Evolutionary conservation across 75 land plant genomes (phyloP), one percentile per base, ranked within the genome.

Genomic region (Selaginella moellendorffii): DNA sequence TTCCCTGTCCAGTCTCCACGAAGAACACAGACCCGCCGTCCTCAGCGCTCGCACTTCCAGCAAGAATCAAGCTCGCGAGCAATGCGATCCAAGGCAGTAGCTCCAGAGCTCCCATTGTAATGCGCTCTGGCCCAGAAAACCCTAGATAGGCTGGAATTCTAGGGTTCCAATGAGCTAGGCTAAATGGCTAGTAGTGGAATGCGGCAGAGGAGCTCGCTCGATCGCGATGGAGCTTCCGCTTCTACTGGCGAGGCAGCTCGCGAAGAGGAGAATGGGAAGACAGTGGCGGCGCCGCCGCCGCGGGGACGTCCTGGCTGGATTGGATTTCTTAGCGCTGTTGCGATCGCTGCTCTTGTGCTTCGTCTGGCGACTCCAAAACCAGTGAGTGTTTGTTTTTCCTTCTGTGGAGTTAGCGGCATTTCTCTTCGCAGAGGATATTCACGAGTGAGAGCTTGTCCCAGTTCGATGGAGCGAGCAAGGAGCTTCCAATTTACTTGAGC

Each of bases 401-500:
- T 62, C 22, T 62, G 30, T 28, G 18, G 61, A 62, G 23, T 19
- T 29, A 56, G 23, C 63, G 63, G 61, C 30, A 65, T 53, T 56
- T 66, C 36, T 46, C 31, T 24, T 78, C 65, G 46, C 69, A 87
- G 97, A 89, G 66, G 53, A 1, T 93, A 9, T 93, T 82, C 76
- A 83, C 79, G 23, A 68, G 18, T 24, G 79, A 81, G 59, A 83
- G 88, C 28, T 64, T 93, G 31, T 71, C 80, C 19, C 54, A 65
- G 27, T 80, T 85, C 69, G 88, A 88, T 72, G 98, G 90, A 2
- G 75, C 87, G 0, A 76, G 85, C 62, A 76, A 71, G 0, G 23
- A 63, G 2, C 74, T 80, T 46, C 98, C 98, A 1, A 83, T 93
- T 31, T 73, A 88, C 1, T 65, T 93, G 20, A 76, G 79, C 51